phyloP scores from a whole-genome alignment of 305 asterid genomes.

The Vinca major region DNA sequence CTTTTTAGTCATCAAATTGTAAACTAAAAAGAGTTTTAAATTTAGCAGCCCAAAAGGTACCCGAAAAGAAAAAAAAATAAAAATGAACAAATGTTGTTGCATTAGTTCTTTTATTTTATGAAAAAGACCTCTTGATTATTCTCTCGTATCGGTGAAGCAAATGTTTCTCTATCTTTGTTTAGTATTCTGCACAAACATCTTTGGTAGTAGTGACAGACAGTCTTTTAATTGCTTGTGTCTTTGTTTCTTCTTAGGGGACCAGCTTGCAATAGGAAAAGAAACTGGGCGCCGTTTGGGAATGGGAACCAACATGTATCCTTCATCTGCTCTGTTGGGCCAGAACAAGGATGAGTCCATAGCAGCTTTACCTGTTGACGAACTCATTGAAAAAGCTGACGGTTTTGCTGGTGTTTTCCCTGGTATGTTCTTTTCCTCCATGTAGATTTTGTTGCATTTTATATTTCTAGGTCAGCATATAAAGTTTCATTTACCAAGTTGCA shows the following conservation, averaged over 20 bases:
- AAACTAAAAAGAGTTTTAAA: no score
- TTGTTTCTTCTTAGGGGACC: slow-evolving; percentile 55
- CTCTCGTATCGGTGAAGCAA: background rate
- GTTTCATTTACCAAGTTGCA: background rate
- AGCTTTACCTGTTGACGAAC: slow-evolving; percentile 92
- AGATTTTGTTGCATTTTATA: background rate
- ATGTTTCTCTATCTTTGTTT: background rate
- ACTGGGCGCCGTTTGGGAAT: slow-evolving; percentile 92
- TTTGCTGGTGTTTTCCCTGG: slow-evolving; percentile 99
- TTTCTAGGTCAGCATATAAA: background rate
- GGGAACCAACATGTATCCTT: slow-evolving; percentile 98
- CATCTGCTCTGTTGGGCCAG: slow-evolving; percentile 91
- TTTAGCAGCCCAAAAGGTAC: no score
- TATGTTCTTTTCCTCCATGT: slow-evolving; percentile 16
- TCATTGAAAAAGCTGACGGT: slow-evolving; percentile 95
- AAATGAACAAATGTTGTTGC: background rate
- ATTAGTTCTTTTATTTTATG: background rate
- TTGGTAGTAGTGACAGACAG: background rate
- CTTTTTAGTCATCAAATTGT: background rate
- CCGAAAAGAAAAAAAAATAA: background rate
- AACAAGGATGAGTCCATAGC: slow-evolving; percentile 87
- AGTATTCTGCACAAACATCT: background rate
- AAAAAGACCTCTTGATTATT: background rate
- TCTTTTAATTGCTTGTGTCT: slow-evolving; percentile 16
- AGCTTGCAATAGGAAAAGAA: slow-evolving; percentile 93